Base-by-base conservation (phyloP, 2,329 filamentous ascomycete species). In the Trichoderma asperellum region DNA sequence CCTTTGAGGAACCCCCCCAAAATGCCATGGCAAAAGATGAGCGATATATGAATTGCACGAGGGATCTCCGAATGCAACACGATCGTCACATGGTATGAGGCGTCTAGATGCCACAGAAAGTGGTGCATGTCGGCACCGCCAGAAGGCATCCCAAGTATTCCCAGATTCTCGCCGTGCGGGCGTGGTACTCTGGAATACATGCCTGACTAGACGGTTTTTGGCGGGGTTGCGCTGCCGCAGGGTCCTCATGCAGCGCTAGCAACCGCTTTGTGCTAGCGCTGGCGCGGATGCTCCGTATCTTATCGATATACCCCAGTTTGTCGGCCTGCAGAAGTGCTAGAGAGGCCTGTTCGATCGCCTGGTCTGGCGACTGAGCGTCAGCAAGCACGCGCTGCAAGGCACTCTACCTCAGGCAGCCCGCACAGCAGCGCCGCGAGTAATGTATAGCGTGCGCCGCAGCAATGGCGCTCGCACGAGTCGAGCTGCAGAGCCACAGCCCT, bases 271-370 rank as follows among this genome's bases (percentile, higher is more conserved):
- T n/a, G 18, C 61, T 69, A 69, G 68, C 66, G 57, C 57, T 62
- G 58, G 58, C 58, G 43, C 47, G 49, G 37, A 40, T 64, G 21
- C 55, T 59, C 61, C 56, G 53, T 69, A 69, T 69, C 68, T 70
- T 72, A 72, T 72, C 71, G 71, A 72, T 72, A 72, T 71, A 70
- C 71, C 71, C 71, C 71, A 67, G 68, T 57, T 69, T 69, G 61
- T 40, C 43, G 27, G 40, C 40, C 40, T 43, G 40, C n/a, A 43
- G 40, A 43, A 56, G 68, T 61, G 68, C 68, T 66, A 69, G 29
- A 27, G 29, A 40, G 18, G 53, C 40, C 55, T 61, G 24, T 53
- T 61, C 57, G 27, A 68, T 62, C 32, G 47, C 57, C 49, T 52
- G 49, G 29, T 5, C 16, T 27, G 21, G 34, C 57, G 14, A 21